A percentile compares a stretch with the other conserved stretches of the same genome.
phyloP scores from a whole-genome alignment of 345 rosid species.

The Isatis tinctoria region DNA sequence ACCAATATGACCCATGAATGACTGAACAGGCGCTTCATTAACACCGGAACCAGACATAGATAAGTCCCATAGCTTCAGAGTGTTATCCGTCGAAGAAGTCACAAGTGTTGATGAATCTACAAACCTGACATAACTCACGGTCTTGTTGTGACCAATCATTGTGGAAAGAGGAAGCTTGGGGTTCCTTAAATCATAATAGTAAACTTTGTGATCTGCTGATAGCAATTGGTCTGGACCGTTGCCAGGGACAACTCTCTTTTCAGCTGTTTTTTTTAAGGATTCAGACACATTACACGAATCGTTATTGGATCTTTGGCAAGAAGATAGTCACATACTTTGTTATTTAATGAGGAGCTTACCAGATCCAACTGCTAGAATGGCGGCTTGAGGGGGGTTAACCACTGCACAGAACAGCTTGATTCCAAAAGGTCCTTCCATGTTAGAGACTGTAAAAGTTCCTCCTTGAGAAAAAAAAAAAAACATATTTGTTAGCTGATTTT shows the following conservation, averaged over 20 bases:
- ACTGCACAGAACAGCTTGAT: slow-evolving; percentile 94
- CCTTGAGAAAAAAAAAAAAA: slow-evolving; percentile 62
- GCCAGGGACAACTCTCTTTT: slow-evolving; percentile 83
- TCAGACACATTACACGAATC: not conserved
- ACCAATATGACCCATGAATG: no score
- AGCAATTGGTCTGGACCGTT: slow-evolving; percentile 57
- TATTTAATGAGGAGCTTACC: slow-evolving; percentile 42
- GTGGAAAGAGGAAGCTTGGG: slow-evolving; percentile 75
- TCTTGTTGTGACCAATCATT: slow-evolving; percentile 74
- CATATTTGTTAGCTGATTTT: not conserved
- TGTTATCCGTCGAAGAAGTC: no score
- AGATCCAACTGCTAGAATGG: slow-evolving; percentile 93
- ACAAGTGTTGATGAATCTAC: slow-evolving; percentile 55
- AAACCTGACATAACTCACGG: slow-evolving; percentile 94
- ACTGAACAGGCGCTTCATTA: no score
- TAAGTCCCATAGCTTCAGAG: no score
- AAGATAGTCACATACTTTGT: slow-evolving; percentile 7
- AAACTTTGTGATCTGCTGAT: slow-evolving; percentile 91
- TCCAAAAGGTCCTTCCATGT: slow-evolving; percentile 88
- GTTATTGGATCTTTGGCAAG: not conserved
- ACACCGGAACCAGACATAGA: no score
- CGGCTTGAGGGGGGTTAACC: slow-evolving; percentile 93
- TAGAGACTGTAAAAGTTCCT: slow-evolving; percentile 93
- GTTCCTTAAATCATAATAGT: slow-evolving; percentile 85
- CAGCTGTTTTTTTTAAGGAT: slow-evolving; percentile 50